Conservation (phyloP, 225 moss, liverwort and hornwort genomes). For the Sphagnum contortum region DNA sequence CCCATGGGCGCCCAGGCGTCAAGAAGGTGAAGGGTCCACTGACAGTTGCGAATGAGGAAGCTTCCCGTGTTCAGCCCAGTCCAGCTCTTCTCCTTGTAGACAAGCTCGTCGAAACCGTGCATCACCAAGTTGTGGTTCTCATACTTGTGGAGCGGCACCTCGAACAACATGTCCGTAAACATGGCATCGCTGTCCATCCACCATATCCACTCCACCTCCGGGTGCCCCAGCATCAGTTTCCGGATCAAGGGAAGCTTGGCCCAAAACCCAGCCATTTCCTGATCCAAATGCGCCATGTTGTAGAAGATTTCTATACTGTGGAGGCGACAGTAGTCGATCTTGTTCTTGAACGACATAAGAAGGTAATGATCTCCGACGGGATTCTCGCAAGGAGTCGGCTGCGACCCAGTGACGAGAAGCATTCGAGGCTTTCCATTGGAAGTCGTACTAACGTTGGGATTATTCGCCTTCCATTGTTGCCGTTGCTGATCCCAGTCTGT, state of each 20-base stretch:
- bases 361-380: conserved; percentile 32
- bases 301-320: conserved; percentile 27
- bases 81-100: conserved; percentile 37
- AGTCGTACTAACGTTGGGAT: conserved; percentile 13
- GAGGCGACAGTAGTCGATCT: conserved; percentile 35
- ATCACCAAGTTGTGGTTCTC: conserved; percentile 16
- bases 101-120: conserved; percentile 26
- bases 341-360: conserved; percentile 37
- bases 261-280: conserved; percentile 47
- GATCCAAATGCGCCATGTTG: conserved; percentile 42
- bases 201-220: conserved; percentile 38
- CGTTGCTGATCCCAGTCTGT: conserved; percentile 29
- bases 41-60: conserved; percentile 31
- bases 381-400: conserved; percentile 37
- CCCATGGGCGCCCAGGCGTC: conserved; percentile 52
- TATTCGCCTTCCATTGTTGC: conserved; percentile 12
- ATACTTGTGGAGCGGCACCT: conserved; percentile 11
- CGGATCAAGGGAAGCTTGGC: conserved; percentile 31
- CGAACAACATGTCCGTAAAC: conserved; percentile 30
- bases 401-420: conserved; percentile 38
- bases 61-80: conserved; percentile 43
- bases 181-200: conserved; percentile 48
- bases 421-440: conserved; percentile 16
- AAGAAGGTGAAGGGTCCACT: conserved; percentile 30
- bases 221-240: conserved; percentile 12